These are phyloP conservation scores for Plasmodium berghei DNA, from an alignment of 169 alveolate species.

Conservation along the genomic window DNA sequence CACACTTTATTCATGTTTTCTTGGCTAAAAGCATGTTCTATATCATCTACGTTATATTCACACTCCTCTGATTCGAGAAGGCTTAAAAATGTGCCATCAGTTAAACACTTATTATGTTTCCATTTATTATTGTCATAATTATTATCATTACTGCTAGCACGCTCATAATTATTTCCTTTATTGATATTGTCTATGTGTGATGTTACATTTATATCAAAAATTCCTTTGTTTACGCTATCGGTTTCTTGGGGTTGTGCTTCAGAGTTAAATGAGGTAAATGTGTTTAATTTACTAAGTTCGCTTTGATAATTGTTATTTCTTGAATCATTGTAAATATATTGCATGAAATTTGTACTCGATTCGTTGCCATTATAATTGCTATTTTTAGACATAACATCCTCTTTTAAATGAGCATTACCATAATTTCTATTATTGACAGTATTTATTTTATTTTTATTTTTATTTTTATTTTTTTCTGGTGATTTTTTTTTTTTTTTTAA, in stretches of 20 bases:
- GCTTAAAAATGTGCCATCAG: background rate
- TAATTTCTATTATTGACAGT: background rate
- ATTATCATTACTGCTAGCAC: background rate
- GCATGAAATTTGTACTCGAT: background rate
- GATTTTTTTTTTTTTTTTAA: no score
- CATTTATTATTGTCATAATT: background rate
- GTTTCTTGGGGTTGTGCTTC: background rate
- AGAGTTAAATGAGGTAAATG: background rate
- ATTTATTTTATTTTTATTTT: no score
- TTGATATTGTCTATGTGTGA: background rate
- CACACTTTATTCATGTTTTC: conserved; percentile 55
- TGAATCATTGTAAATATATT: background rate
- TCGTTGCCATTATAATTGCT: background rate
- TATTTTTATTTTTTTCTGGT: no score
- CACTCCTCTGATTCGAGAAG: background rate
- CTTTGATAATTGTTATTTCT: background rate
- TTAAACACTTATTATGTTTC: background rate
- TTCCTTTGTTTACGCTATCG: no score
- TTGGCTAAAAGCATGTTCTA: conserved; percentile 30
- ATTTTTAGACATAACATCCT: background rate
- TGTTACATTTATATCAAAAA: no score
- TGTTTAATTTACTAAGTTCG: background rate
- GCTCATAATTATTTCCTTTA: background rate
- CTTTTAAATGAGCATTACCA: conserved; percentile 7
- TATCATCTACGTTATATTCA: conserved; percentile 37